Base-by-base conservation (phyloP, 257 asterid genomes). In the Solanum peruvianum region DNA sequence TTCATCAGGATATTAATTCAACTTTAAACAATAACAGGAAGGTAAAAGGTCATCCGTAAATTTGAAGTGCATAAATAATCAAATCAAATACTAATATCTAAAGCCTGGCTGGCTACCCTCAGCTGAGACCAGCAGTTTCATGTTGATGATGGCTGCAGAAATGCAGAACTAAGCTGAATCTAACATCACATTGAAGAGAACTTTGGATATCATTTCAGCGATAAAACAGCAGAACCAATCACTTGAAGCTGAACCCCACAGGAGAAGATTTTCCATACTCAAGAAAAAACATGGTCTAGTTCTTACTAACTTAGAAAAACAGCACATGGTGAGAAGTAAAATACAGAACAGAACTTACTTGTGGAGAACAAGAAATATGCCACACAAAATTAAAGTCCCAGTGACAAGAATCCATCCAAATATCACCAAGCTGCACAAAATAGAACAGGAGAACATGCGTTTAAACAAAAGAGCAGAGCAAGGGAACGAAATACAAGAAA, bases 321-420 rank as follows among this genome's bases (percentile, higher is more conserved):
- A 67, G 85, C 41, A 84, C 11, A 70, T 11, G 29, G 58, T 27
- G 18, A 33, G 33, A 64, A 82, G 45, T n/a, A 31, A 73, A 62
- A 35, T 3, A 20, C 29, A 85, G 21, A 80, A 3, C 56, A 84
- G 64, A 62, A 73, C 91, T 93, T 89, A 96, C 99, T 96, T 95
- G 93, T 96, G 99, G 80, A 95, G 98, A 71, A 96, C 90, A 86
- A 96, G 97, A 89, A 96, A 96, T 85, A 96, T 58, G 90, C 98
- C 99, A 78, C 99, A 96, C 82, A 96, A 86, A 81, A 96, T 86
- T 90, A 96, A 96, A 52, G 98, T 96, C 86, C 93, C 97, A 0
- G 99, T 91, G 84, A 96, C 98, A 58, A 96, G 95, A 93, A 96
- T 93, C 99, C 99, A 96, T 85, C 98, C 98, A 21, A 90, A 23